These are phyloP conservation scores for Calonectria multiphialidica DNA, from an alignment of 2,329 filamentous ascomycete genomes.

Conservation along the genomic window DNA sequence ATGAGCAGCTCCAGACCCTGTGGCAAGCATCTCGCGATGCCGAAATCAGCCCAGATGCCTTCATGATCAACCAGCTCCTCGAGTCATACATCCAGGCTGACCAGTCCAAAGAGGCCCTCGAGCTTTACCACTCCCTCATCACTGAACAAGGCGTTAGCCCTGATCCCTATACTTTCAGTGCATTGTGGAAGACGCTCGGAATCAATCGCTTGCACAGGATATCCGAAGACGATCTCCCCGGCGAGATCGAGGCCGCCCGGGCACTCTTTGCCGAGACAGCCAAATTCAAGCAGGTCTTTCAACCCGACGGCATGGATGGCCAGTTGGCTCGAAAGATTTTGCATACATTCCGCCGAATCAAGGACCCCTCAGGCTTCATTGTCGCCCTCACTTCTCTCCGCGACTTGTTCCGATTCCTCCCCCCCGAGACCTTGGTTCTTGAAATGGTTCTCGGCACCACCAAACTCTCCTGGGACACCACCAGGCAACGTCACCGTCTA, in stretches of 20 bases:
- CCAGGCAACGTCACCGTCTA: conserved; percentile 54
- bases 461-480: conserved; percentile 57
- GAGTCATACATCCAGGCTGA: conserved; percentile 73
- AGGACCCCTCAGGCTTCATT: conserved; percentile 59
- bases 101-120: conserved; percentile 64
- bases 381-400: conserved; percentile 59
- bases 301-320: conserved; percentile 56
- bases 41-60: conserved; percentile 76
- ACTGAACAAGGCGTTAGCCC: conserved; percentile 63
- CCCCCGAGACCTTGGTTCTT: conserved; percentile 59
- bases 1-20: conserved; percentile 68
- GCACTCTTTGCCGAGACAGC: conserved; percentile 62
- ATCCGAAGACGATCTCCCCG: conserved; percentile 41
- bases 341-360: conserved; percentile 62
- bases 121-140: conserved; percentile 68
- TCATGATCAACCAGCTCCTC: conserved; percentile 85
- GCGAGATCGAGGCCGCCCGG: conserved; percentile 52
- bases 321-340: conserved; percentile 63
- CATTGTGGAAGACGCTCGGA: conserved; percentile 72
- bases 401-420: conserved; percentile 57
- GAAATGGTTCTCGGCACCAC: conserved; percentile 60
- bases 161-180: conserved; percentile 77
- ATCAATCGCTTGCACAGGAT: conserved; percentile 61
- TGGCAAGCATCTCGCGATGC: conserved; percentile 73
- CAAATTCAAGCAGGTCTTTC: conserved; percentile 60